A percentile compares a stretch with the other conserved stretches of the same genome.
These are phyloP conservation scores for Diaporthe citriasiana DNA, from an alignment of 2,329 filamentous ascomycete species.

Conservation along the genomic window DNA sequence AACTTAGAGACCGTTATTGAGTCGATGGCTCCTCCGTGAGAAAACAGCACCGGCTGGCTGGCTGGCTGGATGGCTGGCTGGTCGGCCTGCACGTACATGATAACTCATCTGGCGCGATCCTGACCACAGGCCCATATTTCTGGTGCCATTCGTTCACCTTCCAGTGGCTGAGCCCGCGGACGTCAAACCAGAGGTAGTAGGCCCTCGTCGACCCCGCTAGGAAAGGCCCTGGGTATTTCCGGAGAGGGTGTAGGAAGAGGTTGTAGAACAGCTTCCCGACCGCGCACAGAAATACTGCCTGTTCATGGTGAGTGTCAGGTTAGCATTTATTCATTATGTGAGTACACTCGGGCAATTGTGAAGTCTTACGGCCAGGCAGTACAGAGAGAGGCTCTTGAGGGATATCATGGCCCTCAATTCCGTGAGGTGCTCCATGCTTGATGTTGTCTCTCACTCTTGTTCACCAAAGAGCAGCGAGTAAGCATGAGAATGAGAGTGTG, in stretches of 20 bases:
- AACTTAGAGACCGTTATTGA: not conserved
- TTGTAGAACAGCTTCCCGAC: slow-evolving; percentile 38
- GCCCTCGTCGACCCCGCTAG: slow-evolving; percentile 42
- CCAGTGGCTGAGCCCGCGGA: slow-evolving; percentile 35
- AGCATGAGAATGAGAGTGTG: not conserved
- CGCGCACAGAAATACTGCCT: slow-evolving; percentile 7
- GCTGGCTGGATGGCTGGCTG: not conserved
- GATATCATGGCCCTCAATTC: not conserved
- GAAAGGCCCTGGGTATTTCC: slow-evolving; percentile 44
- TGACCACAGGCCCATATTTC: slow-evolving; percentile 31
- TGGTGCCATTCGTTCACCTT: slow-evolving; percentile 39
- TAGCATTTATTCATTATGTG: not conserved
- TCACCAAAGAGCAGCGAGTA: not conserved
- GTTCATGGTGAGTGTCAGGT: not conserved
- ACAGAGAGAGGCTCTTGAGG: slow-evolving; percentile 11
- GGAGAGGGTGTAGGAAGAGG: slow-evolving; percentile 44
- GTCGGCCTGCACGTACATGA: slow-evolving; percentile 7
- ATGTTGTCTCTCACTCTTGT: not conserved
- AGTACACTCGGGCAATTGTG: not conserved
- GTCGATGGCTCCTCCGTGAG: not conserved
- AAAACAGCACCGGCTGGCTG: not conserved
- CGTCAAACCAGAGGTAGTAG: slow-evolving; percentile 33
- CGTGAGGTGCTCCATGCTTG: not conserved
- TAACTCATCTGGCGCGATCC: slow-evolving; percentile 37
- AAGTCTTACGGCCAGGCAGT: not conserved